Evolutionary conservation across 2,329 filamentous ascomycete genomes (phyloP), one percentile per base, ranked within the genome.

Genomic region (Exophiala oligosperma): DNA sequence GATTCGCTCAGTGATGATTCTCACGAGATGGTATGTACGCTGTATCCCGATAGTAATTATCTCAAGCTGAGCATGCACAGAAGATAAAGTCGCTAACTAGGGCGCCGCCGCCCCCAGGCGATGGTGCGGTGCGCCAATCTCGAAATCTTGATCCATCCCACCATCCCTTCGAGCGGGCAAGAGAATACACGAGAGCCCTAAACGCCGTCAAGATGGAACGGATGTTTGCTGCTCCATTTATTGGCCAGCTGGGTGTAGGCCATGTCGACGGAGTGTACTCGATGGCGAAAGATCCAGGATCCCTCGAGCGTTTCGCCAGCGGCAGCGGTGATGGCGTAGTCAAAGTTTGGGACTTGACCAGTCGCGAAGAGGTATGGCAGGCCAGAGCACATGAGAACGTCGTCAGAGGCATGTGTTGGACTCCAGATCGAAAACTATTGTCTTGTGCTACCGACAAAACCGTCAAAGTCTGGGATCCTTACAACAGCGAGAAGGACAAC

Each of bases 141-240:
- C 72, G 75, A 65, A 77, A 80, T 70, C 81, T 95, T 69, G 90
- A 96, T 76, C 89, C 92, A 28, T 87, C 90, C 43, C 83, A 93
- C 59, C 92, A 96, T 76, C 92, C 91, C 1, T 96, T 97, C 75
- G 92, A 96, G 76, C 83, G 91, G 69, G 92, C 92, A 48, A 81
- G 92, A 73, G 92, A 96, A 77, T 93, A 92, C 71, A 91, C 87
- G 12, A 78, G 87, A 66, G 87, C 88, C 9, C 78, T 90, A 61
- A 90, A 91, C 84, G 92, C 92, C 26, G 91, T 92, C 58, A 97
- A 97, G 74, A 78, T 97, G 61, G 91, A 96, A 76, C 89, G 92
- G 67, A 93, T 97, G 89, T 96, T 96, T 74, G 88, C 88, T 29
- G 81, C 87, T 53, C 90, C 90, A 2, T 96, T 96, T 70, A 77